phyloP scores from a whole-genome alignment of 306 rosid species.

The Pyrus betulifolia region DNA sequence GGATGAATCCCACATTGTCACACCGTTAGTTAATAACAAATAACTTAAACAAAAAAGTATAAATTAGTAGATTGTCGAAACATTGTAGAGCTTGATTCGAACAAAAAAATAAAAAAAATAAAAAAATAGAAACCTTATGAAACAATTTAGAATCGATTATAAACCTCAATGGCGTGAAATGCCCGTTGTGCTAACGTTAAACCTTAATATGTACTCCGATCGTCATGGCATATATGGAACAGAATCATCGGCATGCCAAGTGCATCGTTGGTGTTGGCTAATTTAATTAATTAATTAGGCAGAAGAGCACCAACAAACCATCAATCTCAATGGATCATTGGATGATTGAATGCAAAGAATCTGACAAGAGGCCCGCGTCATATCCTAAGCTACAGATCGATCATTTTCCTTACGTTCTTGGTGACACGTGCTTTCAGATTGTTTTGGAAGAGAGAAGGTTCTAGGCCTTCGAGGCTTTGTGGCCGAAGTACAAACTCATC shows the following conservation, averaged over 20 bases:
- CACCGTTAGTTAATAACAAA: too few relatives aligned
- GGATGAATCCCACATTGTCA: too few relatives aligned
- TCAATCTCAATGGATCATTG: not conserved
- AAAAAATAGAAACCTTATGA: too few relatives aligned
- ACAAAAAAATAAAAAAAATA: too few relatives aligned
- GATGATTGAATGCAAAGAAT: not conserved
- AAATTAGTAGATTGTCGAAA: too few relatives aligned
- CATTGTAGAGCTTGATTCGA: too few relatives aligned
- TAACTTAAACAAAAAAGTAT: too few relatives aligned
- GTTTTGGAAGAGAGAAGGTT: not conserved
- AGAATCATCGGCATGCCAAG: not conserved
- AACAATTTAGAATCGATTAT: too few relatives aligned
- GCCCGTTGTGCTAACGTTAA: too few relatives aligned
- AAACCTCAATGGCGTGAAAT: too few relatives aligned
- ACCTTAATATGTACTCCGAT: too few relatives aligned
- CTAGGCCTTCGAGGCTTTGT: not conserved
- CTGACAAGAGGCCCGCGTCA: not conserved
- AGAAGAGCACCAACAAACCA: not conserved
- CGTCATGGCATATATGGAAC: too few relatives aligned
- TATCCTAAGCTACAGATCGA: not conserved
- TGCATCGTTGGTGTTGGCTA: not conserved
- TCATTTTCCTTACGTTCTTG: not conserved
- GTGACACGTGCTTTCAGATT: not conserved
- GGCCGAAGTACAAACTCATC: not conserved
- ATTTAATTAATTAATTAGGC: not conserved